Evolutionary conservation across 1,139 yeast genomes (phyloP).

Genomic region (Kodamaea plutei): DNA sequence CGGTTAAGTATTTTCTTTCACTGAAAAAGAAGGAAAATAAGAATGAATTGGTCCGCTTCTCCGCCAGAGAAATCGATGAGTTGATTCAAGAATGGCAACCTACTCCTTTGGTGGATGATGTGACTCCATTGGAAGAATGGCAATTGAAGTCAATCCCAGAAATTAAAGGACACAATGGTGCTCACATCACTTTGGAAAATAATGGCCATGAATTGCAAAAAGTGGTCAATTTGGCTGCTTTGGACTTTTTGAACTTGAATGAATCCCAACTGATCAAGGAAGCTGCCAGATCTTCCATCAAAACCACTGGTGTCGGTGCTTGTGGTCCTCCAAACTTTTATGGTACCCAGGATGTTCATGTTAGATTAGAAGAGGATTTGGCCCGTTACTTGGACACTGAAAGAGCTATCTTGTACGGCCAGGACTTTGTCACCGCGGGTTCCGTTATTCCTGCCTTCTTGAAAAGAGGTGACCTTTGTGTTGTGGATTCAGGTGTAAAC

Average conservation of each 20-base stretch:
- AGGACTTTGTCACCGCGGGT: conserved; percentile 86
- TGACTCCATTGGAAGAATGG: conserved; percentile 55
- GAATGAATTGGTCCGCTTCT: conserved; percentile 62
- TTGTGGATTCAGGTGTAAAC: conserved; percentile 79
- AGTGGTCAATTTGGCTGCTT: conserved; percentile 60
- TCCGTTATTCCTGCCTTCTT: conserved; percentile 96
- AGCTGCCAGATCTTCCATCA: conserved; percentile 59
- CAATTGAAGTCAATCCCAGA: conserved; percentile 60
- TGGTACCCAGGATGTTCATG: conserved; percentile 93
- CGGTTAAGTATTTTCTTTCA: conserved; percentile 77
- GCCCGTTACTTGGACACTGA: conserved; percentile 75
- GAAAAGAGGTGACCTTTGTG: conserved; percentile 90
- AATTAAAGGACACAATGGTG: conserved; percentile 52
- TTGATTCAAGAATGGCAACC: conserved; percentile 91
- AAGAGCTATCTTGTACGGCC: conserved; percentile 82
- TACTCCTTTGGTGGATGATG: conserved; percentile 64
- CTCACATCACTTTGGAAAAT: conserved; percentile 35
- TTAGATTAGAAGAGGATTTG: conserved; percentile 70
- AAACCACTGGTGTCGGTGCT: conserved; percentile 88
- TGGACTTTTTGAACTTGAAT: conserved; percentile 61
- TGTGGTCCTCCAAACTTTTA: conserved; percentile 98
- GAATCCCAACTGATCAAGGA: conserved; percentile 42
- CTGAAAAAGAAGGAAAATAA: conserved; percentile 79
- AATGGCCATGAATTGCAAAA: conserved; percentile 8
- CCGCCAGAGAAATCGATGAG: conserved; percentile 71